Conservation (phyloP, 129 eudicot genomes). For the Silybum marianum region DNA sequence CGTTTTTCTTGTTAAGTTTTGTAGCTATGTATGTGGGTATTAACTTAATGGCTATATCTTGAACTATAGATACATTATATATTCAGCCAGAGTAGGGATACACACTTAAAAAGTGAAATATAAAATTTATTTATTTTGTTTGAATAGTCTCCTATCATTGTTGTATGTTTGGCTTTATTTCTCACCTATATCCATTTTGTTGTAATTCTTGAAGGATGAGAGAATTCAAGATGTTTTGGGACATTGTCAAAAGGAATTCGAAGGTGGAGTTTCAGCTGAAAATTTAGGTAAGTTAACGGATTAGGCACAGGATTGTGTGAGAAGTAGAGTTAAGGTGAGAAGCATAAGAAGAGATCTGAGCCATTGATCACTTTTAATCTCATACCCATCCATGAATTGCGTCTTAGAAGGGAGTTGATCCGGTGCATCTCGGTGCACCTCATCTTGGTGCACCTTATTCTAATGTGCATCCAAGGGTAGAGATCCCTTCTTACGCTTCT, state of each 20-base stretch:
- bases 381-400: too few relatives aligned
- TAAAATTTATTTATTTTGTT: not conserved
- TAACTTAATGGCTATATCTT: not conserved
- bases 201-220: slow-evolving; percentile 65
- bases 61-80: not conserved
- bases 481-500: too few relatives aligned
- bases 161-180: not conserved
- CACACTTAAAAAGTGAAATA: not conserved
- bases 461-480: too few relatives aligned
- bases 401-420: too few relatives aligned
- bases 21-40: not conserved
- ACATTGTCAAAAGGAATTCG: slow-evolving; percentile 91
- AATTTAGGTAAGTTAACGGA: slow-evolving; percentile 72
- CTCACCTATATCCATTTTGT: slow-evolving; percentile 2
- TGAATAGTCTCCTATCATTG: not conserved
- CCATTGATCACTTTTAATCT: too few relatives aligned
- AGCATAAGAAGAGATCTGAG: too few relatives aligned
- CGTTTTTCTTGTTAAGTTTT: not conserved
- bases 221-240: slow-evolving; percentile 86
- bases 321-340: too few relatives aligned
- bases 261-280: slow-evolving; percentile 89
- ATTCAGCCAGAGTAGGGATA: too few relatives aligned
- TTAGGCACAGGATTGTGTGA: too few relatives aligned
- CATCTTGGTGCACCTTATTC: too few relatives aligned
- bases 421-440: too few relatives aligned